A percentile compares a stretch with the other conserved stretches of the same genome.
Evolutionary conservation across 2,329 filamentous ascomycete species (phyloP).

Genomic region (Aplosporella prunicola): DNA sequence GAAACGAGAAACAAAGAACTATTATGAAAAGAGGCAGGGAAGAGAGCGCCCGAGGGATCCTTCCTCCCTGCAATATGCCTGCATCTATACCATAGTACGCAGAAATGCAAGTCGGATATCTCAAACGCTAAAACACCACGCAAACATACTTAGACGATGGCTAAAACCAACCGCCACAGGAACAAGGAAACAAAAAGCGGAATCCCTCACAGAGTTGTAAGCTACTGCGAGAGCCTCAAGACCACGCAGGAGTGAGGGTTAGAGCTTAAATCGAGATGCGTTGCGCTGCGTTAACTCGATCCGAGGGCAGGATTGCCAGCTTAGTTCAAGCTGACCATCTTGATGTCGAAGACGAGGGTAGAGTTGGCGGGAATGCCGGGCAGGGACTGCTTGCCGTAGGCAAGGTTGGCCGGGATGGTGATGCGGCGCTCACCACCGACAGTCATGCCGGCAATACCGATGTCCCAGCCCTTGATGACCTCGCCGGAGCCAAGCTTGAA

Average conservation of each 20-base stretch:
- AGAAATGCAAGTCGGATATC: slow-evolving; percentile 34
- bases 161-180: too few species aligned
- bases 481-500: slow-evolving; percentile 93
- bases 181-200: too few species aligned
- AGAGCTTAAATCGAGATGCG: too few species aligned
- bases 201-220: too few species aligned
- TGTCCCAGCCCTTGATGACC: slow-evolving; percentile 98
- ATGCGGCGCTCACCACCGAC: slow-evolving; percentile 89
- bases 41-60: slow-evolving; percentile 26
- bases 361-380: slow-evolving; percentile 89
- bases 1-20: background rate
- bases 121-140: slow-evolving; percentile 21
- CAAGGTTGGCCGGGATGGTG: slow-evolving; percentile 76
- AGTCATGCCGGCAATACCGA: slow-evolving; percentile 85
- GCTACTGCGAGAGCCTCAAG: too few species aligned
- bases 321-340: slow-evolving; percentile 41
- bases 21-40: slow-evolving; percentile 4
- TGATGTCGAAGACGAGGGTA: slow-evolving; percentile 76
- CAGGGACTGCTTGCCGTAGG: slow-evolving; percentile 75
- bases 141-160: too few species aligned
- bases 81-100: slow-evolving; percentile 7
- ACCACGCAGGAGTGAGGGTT: too few species aligned
- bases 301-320: too few species aligned
- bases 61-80: slow-evolving; percentile 27
- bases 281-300: too few species aligned